Percentiles rank a stretch among this genome's conserved stretches.
phyloP scores from a whole-genome alignment of 257 asterid species.

The Solanum gandarillasii region DNA sequence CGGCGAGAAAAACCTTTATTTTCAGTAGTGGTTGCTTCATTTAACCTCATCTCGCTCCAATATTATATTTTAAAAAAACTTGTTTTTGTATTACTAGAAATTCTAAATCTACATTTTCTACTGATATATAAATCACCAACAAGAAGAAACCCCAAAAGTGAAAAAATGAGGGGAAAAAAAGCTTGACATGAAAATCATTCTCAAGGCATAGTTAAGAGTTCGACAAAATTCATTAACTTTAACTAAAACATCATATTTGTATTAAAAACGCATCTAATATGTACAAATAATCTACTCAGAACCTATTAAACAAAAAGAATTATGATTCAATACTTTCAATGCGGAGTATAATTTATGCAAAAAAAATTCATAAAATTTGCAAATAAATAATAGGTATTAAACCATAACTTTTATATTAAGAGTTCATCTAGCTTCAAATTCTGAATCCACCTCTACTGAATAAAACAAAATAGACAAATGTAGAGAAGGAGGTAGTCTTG shows the following conservation, averaged over 20 bases:
- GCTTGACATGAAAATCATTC: not conserved
- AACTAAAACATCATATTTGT: not conserved
- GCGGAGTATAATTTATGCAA: not conserved
- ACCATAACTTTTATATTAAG: not conserved
- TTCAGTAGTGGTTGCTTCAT: not conserved
- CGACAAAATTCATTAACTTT: not conserved
- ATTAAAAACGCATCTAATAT: not conserved
- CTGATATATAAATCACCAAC: not conserved
- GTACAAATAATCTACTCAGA: not conserved
- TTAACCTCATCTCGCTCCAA: not conserved
- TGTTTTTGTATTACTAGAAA: not conserved
- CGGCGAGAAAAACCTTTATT: too few species aligned
- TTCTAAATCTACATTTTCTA: not conserved
- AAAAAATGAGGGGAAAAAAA: not conserved
- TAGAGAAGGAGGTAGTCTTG: conserved; percentile 23
- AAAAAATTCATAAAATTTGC: too few species aligned
- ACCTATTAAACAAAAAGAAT: not conserved
- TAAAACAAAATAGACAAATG: not conserved
- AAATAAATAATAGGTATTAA: not conserved
- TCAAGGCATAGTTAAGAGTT: not conserved
- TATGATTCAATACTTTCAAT: not conserved
- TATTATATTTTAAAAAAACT: not conserved
- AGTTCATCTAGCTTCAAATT: not conserved
- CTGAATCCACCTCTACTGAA: not conserved
- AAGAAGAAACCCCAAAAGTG: not conserved